These are phyloP conservation scores for Beverwykella pulmonaria DNA, from an alignment of 495 filamentous ascomycete genomes.

Conservation along the genomic window DNA sequence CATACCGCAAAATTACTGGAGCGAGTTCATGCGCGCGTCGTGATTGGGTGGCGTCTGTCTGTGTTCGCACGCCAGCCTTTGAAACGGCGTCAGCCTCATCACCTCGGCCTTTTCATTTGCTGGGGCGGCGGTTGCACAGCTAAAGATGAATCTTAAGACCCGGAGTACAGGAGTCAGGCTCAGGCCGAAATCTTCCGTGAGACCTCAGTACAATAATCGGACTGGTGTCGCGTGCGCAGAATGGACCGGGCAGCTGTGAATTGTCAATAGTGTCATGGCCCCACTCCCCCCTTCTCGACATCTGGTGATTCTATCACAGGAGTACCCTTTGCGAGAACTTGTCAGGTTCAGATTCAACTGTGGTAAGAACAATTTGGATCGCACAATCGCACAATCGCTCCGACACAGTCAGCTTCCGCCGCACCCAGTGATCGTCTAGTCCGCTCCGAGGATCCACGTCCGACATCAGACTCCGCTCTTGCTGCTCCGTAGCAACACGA, in stretches of 20 bases:
- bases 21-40: neutral
- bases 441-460: neutral
- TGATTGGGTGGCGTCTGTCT: neutral
- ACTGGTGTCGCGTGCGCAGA: no score
- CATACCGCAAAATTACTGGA: neutral
- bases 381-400: neutral
- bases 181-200: neutral
- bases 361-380: no score
- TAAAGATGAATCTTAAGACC: neutral
- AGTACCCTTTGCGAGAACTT: neutral
- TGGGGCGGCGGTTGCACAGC: neutral
- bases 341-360: no score
- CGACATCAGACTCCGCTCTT: neutral
- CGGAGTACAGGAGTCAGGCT: neutral
- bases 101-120: neutral
- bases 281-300: neutral
- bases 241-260: no score
- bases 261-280: no score
- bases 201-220: neutral
- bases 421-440: neutral
- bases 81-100: slow-evolving; percentile 17
- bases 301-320: neutral
- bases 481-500: neutral
- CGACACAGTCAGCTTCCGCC: neutral
- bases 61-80: neutral